Evolutionary conservation across 208 protist species (phyloP).

Genomic region (Trichomonas gallinae): DNA sequence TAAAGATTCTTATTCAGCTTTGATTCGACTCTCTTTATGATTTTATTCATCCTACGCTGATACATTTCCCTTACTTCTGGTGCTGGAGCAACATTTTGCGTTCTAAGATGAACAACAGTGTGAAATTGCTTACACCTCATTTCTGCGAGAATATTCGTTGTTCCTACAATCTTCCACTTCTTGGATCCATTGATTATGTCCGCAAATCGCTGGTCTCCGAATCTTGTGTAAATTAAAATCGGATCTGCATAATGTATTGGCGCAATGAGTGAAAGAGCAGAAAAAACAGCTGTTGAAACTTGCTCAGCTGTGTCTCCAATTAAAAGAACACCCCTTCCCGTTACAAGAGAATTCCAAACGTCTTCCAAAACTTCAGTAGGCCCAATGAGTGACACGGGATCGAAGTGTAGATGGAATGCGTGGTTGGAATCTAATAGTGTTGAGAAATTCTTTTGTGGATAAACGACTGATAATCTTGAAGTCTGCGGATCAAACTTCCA

Average conservation of each 20-base stretch:
- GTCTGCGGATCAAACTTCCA: background rate
- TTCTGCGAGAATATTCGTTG: background rate
- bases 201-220: background rate
- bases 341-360: background rate
- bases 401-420: background rate
- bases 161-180: background rate
- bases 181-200: background rate
- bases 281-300: background rate
- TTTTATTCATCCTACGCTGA: background rate
- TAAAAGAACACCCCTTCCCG: background rate
- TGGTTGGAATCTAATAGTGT: too few species aligned
- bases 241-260: background rate
- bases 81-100: background rate
- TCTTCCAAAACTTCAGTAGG: too few species aligned
- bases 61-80: background rate
- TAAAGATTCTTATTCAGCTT: background rate
- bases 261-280: background rate
- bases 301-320: background rate
- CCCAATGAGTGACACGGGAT: background rate
- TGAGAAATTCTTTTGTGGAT: background rate
- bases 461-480: background rate
- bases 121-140: background rate
- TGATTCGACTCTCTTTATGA: background rate
- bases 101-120: background rate
- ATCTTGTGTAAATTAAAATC: background rate